Evolutionary conservation across 2,329 filamentous ascomycete genomes (phyloP), one percentile per base, ranked within the genome.

Genomic region (Talaromyces funiculosus): DNA sequence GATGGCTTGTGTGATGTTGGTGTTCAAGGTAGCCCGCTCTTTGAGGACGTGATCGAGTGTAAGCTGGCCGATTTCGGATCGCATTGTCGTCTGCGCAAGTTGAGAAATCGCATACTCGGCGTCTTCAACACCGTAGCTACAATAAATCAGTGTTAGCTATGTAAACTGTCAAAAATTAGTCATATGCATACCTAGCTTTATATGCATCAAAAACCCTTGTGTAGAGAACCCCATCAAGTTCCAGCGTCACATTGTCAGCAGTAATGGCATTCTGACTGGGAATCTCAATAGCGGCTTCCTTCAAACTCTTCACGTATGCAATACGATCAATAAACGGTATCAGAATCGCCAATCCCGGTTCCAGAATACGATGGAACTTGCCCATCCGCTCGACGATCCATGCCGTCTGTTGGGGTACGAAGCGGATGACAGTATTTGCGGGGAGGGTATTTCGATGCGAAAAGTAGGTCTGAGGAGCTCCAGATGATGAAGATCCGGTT

Each of bases 311-410:
- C 67, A 99, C 94, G 75, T 99, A 99, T 68, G 94, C 90, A 75
- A 99, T 97, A 64, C 92, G 89, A 77, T 99, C 94, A 74, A 99
- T 80, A 67, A 97, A 89, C 1, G 94, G 94, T 59, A 94, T 82
- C 67, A 99, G 79, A 64, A 99, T 83, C 22, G 94, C 92, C 64
- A 99, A 81, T 61, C 94, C 94, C 3, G 94, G 94, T 69, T 97
- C 86, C 55, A 99, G 81, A 70, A 99, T 97, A 63, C 92, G 85
- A 78, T 90, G 89, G 80, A 96, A 99, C 77, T 92, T 94, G 70
- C 94, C 94, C 94, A 99, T 99, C 72, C 94, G 92, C 84, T 99
- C 94, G 61, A 99, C 94, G 62, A 99, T 93, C 94, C 94, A 99
- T 75, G 94, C 94, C 68, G 93, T 97, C 81, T 99, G 94, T 78